Conservation (phyloP, 768 basidiomycete species). For the Termitomyces sp. region DNA sequence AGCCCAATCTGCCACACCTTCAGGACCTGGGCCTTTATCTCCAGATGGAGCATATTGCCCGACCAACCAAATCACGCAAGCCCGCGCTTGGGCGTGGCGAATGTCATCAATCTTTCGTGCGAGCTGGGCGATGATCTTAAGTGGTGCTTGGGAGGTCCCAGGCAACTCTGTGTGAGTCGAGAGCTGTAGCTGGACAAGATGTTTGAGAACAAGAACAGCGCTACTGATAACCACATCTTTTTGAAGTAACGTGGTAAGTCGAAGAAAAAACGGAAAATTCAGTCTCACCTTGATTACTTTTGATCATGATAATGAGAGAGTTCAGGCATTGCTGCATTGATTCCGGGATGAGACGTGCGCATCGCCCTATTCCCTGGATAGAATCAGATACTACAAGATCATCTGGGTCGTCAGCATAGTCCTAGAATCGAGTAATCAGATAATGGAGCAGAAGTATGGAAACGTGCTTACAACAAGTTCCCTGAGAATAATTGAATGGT, state of each 20-base stretch:
- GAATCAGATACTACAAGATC: conserved; percentile 67
- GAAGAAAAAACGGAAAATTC: neutral
- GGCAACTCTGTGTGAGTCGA: conserved; percentile 21
- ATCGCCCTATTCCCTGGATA: conserved; percentile 73
- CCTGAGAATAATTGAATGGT: conserved; percentile 62
- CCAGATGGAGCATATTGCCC: conserved; percentile 71
- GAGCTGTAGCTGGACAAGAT: conserved; percentile 70
- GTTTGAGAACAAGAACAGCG: conserved; percentile 82
- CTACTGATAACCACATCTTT: conserved; percentile 72
- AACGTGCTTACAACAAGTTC: conserved; percentile 69
- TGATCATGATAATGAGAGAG: conserved; percentile 74
- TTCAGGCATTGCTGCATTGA: conserved; percentile 67
- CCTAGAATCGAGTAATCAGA: conserved; percentile 34
- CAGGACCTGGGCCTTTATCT: conserved; percentile 30
- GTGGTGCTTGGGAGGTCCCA: conserved; percentile 33
- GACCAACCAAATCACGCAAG: conserved; percentile 89
- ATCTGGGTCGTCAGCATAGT: conserved; percentile 75
- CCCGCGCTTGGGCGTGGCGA: conserved; percentile 71
- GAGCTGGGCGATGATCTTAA: conserved; percentile 72
- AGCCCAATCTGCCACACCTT: conserved; percentile 71
- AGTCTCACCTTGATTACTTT: conserved; percentile 62
- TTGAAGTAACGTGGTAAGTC: neutral
- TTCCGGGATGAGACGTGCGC: conserved; percentile 64
- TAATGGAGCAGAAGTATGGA: neutral
- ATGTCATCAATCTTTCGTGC: conserved; percentile 78